Evolutionary conservation across 768 basidiomycete species (phyloP).

Genomic region (Aureoboletus auriporus): DNA sequence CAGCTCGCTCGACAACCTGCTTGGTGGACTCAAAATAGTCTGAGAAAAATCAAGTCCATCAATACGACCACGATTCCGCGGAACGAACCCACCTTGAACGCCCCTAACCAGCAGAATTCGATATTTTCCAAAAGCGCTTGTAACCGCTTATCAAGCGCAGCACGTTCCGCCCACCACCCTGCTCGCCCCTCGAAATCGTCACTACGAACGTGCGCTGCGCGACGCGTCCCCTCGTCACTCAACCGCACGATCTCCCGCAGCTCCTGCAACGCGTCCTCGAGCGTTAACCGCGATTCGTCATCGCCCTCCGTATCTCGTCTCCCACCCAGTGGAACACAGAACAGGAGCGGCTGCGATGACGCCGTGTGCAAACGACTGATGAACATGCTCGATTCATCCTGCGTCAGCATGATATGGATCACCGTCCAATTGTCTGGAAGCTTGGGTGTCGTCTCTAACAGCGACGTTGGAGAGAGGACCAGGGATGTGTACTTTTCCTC

Average conservation of each 20-base stretch:
- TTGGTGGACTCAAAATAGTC: conserved; percentile 60
- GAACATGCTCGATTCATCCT: conserved; percentile 80
- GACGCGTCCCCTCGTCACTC: conserved; percentile 73
- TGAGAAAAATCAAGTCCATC: conserved; percentile 21
- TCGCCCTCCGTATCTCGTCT: conserved; percentile 72
- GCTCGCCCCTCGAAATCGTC: conserved; percentile 61
- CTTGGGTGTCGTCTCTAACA: conserved; percentile 39
- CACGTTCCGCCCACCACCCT: conserved; percentile 85
- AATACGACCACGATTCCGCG: not conserved
- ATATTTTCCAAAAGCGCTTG: conserved; percentile 74
- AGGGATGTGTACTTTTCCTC: conserved; percentile 46
- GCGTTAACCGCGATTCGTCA: conserved; percentile 69
- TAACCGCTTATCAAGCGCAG: conserved; percentile 72
- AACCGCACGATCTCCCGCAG: conserved; percentile 73
- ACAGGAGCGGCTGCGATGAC: conserved; percentile 59
- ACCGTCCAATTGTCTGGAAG: conserved; percentile 82
- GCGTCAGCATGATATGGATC: conserved; percentile 77
- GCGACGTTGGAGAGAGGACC: conserved; percentile 24
- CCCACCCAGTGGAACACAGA: conserved; percentile 86
- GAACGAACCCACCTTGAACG: conserved; percentile 74
- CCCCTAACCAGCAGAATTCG: conserved; percentile 96
- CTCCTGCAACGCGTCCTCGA: conserved; percentile 69
- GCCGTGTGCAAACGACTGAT: conserved; percentile 71
- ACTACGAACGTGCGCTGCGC: conserved; percentile 65
- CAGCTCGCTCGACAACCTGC: conserved; percentile 38